Evolutionary conservation across 768 basidiomycete genomes (phyloP).

Genomic region (Auricularia auricula-judae): DNA sequence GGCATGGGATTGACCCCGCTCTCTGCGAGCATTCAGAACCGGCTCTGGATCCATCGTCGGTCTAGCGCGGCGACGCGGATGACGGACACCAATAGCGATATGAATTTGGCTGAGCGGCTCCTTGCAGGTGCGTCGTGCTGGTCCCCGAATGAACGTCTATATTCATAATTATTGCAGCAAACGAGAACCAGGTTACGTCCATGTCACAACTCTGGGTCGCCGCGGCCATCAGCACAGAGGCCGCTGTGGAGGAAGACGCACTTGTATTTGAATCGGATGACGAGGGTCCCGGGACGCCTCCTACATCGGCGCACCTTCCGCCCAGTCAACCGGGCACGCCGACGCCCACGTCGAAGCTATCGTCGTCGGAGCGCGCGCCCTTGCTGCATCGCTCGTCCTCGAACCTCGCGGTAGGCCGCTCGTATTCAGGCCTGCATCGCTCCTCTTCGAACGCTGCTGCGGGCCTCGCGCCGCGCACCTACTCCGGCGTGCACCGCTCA

Average conservation of each 20-base stretch:
- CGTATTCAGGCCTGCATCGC: no score
- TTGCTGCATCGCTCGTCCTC: not conserved
- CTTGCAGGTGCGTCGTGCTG: no score
- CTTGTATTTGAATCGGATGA: not conserved
- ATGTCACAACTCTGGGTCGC: constrained; percentile 99
- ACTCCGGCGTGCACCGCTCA: not conserved
- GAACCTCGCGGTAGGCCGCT: no score
- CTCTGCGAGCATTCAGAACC: not conserved
- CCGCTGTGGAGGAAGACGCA: not conserved
- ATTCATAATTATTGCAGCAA: constrained; percentile 52
- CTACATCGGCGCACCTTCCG: not conserved
- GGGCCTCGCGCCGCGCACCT: not conserved
- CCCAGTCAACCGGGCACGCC: not conserved
- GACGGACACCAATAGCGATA: constrained; percentile 20
- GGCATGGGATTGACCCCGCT: not conserved
- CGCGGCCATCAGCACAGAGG: constrained; percentile 61
- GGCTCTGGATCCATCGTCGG: not conserved
- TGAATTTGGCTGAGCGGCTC: constrained; percentile 81
- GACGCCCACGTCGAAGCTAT: not conserved
- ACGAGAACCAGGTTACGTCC: constrained; percentile 88
- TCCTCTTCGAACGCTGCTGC: no score
- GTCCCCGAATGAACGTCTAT: no score
- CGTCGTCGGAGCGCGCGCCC: not conserved
- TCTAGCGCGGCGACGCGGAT: not conserved
- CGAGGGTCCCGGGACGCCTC: not conserved